phyloP scores from a whole-genome alignment of 2,329 filamentous ascomycete genomes.

The Fusarium nanum region DNA sequence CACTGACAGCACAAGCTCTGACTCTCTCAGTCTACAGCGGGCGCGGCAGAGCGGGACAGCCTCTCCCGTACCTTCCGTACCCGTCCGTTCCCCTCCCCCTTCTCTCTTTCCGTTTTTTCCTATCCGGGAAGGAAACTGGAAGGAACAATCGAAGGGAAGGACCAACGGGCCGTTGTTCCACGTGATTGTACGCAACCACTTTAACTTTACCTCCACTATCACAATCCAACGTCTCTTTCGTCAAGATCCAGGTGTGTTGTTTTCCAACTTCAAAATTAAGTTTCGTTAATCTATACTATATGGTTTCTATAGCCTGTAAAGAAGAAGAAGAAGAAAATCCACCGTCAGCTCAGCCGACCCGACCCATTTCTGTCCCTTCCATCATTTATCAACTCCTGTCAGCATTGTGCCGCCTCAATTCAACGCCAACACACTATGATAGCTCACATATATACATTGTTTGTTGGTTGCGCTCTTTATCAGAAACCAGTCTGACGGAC shows the following conservation, averaged over 20 bases:
- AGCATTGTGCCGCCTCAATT: neutral
- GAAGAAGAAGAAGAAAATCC: neutral
- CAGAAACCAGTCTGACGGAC: constrained; percentile 21
- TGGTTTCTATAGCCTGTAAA: constrained; percentile 7
- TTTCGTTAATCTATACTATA: neutral
- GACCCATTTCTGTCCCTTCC: neutral
- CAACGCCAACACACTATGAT: constrained; percentile 16
- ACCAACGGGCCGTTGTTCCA: constrained; percentile 27
- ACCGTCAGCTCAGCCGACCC: constrained; percentile 2
- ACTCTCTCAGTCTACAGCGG: neutral
- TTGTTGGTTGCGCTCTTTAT: constrained; percentile 8
- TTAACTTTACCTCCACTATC: neutral
- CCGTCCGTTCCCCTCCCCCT: constrained; percentile 12
- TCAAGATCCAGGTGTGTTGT: neutral
- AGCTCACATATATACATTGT: constrained; percentile 27
- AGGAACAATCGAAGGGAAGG: constrained; percentile 23
- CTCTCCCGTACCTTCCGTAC: constrained; percentile 14
- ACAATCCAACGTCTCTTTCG: neutral
- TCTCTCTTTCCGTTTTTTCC: constrained; percentile 17
- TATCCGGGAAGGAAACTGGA: constrained; percentile 19
- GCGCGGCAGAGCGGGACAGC: constrained; percentile 9
- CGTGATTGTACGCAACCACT: constrained; percentile 33
- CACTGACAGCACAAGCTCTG: neutral
- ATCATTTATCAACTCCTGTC: constrained; percentile 1
- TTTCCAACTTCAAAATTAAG: neutral